These are phyloP conservation scores for Petunia axillaris DNA, from an alignment of 257 asterid species.

Conservation along the genomic window DNA sequence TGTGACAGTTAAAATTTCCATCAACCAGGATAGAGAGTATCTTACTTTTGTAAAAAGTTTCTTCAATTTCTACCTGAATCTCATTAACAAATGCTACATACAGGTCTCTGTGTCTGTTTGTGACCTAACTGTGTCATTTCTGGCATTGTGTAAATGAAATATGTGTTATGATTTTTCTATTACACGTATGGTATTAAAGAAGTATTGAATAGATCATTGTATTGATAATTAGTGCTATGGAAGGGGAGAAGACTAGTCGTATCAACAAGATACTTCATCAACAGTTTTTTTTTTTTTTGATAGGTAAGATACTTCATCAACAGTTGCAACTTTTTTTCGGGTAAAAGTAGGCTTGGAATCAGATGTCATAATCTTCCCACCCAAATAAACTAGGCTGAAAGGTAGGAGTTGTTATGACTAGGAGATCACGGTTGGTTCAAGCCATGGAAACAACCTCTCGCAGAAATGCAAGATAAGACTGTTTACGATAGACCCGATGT, in stretches of 20 bases:
- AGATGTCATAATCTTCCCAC: background rate
- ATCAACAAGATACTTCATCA: background rate
- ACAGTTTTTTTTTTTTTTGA: background rate
- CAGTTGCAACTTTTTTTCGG: background rate
- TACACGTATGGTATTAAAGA: background rate
- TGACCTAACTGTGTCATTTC: background rate
- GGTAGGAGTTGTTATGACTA: background rate
- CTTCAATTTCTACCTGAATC: background rate
- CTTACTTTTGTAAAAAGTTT: background rate
- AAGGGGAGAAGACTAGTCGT: background rate
- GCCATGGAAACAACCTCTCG: background rate
- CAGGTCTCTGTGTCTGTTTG: background rate
- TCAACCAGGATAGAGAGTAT: too few species aligned
- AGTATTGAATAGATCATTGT: background rate
- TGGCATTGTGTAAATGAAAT: background rate
- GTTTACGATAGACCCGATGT: background rate
- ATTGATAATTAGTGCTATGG: background rate
- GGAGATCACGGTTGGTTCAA: background rate
- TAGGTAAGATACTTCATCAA: background rate
- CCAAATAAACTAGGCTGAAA: background rate
- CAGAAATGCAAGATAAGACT: background rate
- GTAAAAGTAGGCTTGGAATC: background rate
- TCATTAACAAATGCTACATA: background rate
- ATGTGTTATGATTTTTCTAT: background rate
- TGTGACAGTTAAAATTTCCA: background rate